These are phyloP conservation scores for Mycena haematopus DNA, from an alignment of 768 basidiomycete genomes.

Conservation along the genomic window DNA sequence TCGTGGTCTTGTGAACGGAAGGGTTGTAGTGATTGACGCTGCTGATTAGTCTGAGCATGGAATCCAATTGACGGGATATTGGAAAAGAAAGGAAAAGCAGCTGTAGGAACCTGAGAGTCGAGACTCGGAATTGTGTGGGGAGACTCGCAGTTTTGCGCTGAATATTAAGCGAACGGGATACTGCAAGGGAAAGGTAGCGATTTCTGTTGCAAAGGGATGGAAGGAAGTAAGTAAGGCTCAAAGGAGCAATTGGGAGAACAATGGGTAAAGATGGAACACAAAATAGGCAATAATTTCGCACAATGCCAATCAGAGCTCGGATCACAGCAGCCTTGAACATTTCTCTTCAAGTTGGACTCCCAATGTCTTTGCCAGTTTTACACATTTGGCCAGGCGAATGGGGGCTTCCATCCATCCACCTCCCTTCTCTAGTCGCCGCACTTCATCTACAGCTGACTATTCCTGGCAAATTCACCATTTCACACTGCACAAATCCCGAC, in stretches of 20 bases:
- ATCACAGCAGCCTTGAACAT: neutral
- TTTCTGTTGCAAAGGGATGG: neutral
- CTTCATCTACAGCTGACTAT: conserved; percentile 72
- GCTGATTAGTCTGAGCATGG: too few relatives aligned
- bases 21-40: too few relatives aligned
- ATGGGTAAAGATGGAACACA: neutral
- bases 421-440: conserved; percentile 66
- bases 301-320: neutral
- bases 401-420: conserved; percentile 70
- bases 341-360: too few relatives aligned
- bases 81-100: neutral
- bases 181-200: neutral
- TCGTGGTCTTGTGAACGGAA: too few relatives aligned
- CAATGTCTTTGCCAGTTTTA: conserved; percentile 39
- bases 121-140: neutral
- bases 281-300: neutral
- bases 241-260: conserved; percentile 4
- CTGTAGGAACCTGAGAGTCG: neutral
- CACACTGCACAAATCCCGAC: conserved; percentile 72
- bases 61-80: neutral
- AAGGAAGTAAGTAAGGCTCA: neutral
- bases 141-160: neutral
- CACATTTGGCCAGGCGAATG: conserved; percentile 77
- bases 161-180: too few relatives aligned
- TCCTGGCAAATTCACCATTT: conserved; percentile 70